Base-by-base conservation (phyloP, 805 yeast genomes). In the Kazachstania martiniae region DNA sequence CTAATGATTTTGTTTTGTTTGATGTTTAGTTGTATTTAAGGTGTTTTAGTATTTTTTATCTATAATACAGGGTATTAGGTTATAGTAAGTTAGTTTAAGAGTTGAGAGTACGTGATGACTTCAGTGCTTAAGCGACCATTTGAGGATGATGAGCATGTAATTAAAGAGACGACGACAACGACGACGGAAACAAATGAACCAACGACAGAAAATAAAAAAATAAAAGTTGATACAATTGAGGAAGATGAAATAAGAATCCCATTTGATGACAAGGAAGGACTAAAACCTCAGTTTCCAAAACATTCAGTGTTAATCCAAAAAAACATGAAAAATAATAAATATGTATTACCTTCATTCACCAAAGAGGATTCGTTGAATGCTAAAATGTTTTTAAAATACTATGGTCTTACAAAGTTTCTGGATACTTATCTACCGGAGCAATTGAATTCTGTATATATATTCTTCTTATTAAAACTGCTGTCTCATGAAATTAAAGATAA, bases 341-440 rank as follows among this genome's bases (percentile, higher is more conserved):
- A 56, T 46, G 38, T 44, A 3, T 42, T 57, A 13, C 69, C 68
- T 2, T 30, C 36, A 5, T 50, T 59, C n/a, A 55, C 70, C 2
- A 65, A 63, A 28, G 67, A 64, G 18, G 61, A 61, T 19, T 59
- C 70, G 10, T 49, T 63, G 6, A 62, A 59, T 29, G 72, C 74
- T 1, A 62, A 77, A 36, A 61, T 63, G 30, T 74, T 47, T 44
- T 56, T 86, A 33, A 79, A 78, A 45, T 50, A 58, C 3, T 53
- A 70, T 37, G 95, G 95, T 0, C 63, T 70, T 21, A 57, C 65
- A 38, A 53, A 58, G 35, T 85, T 85, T 44, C 51, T 84, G 27
- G 72, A 72, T 35, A 62, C 63, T 29, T 79, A 71, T 39, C 52
- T 83, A 13, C 82, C 87, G 2, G 65, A 67, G 2, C 68, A 69